Evolutionary conservation across 2,329 filamentous ascomycete species (phyloP).

Genomic region (Esteya vermicola): DNA sequence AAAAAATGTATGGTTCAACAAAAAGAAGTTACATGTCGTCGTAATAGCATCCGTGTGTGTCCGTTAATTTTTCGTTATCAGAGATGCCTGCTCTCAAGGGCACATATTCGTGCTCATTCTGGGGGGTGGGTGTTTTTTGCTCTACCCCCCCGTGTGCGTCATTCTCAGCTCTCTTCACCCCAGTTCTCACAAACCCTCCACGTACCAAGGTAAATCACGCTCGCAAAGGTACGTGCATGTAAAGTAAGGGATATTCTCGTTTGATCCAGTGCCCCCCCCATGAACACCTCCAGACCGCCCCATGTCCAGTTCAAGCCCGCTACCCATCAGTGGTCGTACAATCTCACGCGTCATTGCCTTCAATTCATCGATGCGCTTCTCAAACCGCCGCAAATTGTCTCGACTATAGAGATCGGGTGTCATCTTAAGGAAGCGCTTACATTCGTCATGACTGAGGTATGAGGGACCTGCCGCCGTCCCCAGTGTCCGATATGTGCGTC

Average conservation of each 20-base stretch:
- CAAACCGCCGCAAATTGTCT: conserved; percentile 75
- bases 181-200: conserved; percentile 15
- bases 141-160: not conserved
- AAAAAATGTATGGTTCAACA: too few species aligned
- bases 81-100: not conserved
- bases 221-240: conserved; percentile 35
- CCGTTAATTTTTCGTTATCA: too few species aligned
- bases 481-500: conserved; percentile 64
- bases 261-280: conserved; percentile 19
- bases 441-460: conserved; percentile 74
- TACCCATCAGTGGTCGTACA: conserved; percentile 75
- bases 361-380: conserved; percentile 76
- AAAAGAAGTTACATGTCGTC: too few species aligned
- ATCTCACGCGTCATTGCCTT: conserved; percentile 71
- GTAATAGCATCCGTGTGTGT: too few species aligned
- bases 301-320: conserved; percentile 68
- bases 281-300: conserved; percentile 21
- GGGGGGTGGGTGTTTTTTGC: too few species aligned
- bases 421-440: conserved; percentile 79
- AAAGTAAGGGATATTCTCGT: conserved; percentile 31
- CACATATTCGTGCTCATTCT: too few species aligned
- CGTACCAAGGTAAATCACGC: conserved; percentile 35
- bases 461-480: conserved; percentile 45
- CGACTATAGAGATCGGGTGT: conserved; percentile 70
- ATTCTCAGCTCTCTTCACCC: not conserved